Percentiles rank a stretch among this genome's conserved stretches.
Evolutionary conservation across 208 protist genomes (phyloP).

Genomic region (Trypanosoma melophagium): DNA sequence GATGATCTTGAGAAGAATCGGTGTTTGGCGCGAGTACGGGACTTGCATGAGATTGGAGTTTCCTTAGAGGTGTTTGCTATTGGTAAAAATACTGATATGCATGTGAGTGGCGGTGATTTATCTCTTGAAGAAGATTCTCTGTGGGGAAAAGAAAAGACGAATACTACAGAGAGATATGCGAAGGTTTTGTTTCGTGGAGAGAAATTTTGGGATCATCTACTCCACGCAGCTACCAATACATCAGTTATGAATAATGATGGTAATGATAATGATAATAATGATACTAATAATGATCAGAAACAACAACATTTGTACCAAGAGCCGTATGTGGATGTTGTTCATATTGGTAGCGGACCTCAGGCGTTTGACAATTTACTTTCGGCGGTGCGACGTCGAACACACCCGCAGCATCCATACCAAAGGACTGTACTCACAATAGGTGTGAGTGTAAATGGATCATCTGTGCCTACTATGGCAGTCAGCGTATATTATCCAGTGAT

Average conservation of each 20-base stretch:
- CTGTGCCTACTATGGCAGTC: slow-evolving; percentile 63
- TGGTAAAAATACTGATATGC: neutral
- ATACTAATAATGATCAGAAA: too few relatives aligned
- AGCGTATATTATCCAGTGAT: slow-evolving; percentile 63
- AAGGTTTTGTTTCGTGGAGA: neutral
- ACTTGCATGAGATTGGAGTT: slow-evolving; percentile 54
- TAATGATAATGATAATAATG: neutral
- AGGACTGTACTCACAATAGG: slow-evolving; percentile 47
- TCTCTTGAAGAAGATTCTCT: neutral
- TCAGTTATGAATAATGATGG: neutral
- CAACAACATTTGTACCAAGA: too few relatives aligned
- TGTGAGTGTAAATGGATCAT: slow-evolving; percentile 24
- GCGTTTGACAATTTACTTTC: slow-evolving; percentile 33
- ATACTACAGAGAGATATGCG: neutral
- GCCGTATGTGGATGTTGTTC: slow-evolving; percentile 14
- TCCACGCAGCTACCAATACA: neutral
- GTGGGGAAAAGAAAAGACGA: neutral
- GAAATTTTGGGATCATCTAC: slow-evolving; percentile 17
- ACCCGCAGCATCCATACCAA: slow-evolving; percentile 53
- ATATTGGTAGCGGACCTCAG: slow-evolving; percentile 6
- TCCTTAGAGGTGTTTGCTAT: slow-evolving; percentile 74
- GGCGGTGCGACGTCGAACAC: slow-evolving; percentile 39
- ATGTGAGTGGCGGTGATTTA: too few relatives aligned
- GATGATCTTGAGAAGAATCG: slow-evolving; percentile 32
- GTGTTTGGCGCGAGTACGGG: slow-evolving; percentile 40